These are phyloP conservation scores for Melampsora larici-populina DNA, from an alignment of 1,284 basidiomycete genomes.

Conservation along the genomic window DNA sequence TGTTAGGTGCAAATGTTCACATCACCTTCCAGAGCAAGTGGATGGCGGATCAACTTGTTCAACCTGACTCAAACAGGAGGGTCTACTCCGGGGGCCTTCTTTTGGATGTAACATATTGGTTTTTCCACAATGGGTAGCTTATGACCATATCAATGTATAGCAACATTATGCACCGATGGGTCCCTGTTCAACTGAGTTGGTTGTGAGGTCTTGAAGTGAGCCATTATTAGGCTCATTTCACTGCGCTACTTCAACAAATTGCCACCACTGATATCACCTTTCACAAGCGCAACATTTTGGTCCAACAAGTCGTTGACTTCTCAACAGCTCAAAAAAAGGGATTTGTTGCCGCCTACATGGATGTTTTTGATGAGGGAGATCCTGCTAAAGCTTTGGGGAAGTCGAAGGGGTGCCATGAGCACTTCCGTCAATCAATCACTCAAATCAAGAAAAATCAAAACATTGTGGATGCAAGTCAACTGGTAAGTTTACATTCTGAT, in stretches of 20 bases:
- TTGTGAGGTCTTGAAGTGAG: background rate
- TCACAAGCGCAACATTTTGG: background rate
- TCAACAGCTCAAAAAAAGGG: too few species aligned
- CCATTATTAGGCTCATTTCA: conserved; percentile 18
- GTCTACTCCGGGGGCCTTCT: too few species aligned
- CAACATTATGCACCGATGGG: background rate
- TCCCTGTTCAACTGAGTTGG: conserved; percentile 11
- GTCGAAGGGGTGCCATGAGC: background rate
- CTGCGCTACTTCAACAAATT: background rate
- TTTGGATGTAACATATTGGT: conserved; percentile 15
- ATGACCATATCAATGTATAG: conserved; percentile 17
- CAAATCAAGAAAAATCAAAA: background rate
- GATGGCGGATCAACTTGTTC: too few species aligned
- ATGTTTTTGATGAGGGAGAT: too few species aligned
- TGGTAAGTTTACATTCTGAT: too few species aligned
- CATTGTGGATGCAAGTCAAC: too few species aligned
- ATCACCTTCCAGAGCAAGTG: too few species aligned
- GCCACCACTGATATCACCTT: background rate
- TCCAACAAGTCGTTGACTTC: background rate
- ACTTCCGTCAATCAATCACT: background rate
- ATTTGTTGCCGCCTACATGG: too few species aligned
- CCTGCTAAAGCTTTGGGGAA: too few species aligned
- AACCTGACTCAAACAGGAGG: background rate
- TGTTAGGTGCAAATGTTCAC: too few species aligned
- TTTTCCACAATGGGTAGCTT: conserved; percentile 16